Percentiles rank a stretch among this genome's conserved stretches.
phyloP scores from a whole-genome alignment of 306 rosid genomes.

The Cucurbita pepo region DNA sequence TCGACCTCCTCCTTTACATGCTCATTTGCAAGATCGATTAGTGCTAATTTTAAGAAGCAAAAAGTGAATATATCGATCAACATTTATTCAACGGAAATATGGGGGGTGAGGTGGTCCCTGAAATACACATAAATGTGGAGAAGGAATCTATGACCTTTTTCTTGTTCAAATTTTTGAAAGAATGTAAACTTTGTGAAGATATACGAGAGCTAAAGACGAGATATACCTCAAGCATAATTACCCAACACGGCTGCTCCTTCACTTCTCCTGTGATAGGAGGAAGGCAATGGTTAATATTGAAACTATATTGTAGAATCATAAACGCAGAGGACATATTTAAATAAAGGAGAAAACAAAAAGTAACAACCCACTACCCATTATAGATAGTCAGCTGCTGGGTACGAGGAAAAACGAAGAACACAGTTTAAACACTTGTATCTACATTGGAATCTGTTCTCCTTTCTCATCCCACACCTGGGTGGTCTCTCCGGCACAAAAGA shows the following conservation, averaged over 20 bases:
- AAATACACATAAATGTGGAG: background rate
- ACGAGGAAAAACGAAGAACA: background rate
- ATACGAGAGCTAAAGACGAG: background rate
- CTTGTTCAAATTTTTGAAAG: background rate
- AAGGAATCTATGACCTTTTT: background rate
- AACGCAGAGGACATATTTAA: background rate
- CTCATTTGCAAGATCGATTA: background rate
- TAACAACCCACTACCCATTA: background rate
- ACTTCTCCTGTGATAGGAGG: conserved; percentile 40
- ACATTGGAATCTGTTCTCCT: background rate
- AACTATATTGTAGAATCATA: background rate
- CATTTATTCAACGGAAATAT: background rate
- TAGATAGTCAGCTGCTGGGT: background rate
- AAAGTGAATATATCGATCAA: background rate
- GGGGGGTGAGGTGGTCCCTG: background rate
- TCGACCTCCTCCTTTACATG: background rate
- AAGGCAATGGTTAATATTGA: background rate
- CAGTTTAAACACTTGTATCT: background rate
- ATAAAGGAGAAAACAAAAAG: background rate
- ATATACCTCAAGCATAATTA: conserved; percentile 88
- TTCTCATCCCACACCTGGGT: background rate
- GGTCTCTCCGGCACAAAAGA: background rate
- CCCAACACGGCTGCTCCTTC: conserved; percentile 89
- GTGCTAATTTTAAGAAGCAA: background rate
- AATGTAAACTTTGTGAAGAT: background rate